Evolutionary conservation across 768 basidiomycete species (phyloP), one percentile per base, ranked within the genome.

Genomic region (Phlebiopsis flavidoalba): DNA sequence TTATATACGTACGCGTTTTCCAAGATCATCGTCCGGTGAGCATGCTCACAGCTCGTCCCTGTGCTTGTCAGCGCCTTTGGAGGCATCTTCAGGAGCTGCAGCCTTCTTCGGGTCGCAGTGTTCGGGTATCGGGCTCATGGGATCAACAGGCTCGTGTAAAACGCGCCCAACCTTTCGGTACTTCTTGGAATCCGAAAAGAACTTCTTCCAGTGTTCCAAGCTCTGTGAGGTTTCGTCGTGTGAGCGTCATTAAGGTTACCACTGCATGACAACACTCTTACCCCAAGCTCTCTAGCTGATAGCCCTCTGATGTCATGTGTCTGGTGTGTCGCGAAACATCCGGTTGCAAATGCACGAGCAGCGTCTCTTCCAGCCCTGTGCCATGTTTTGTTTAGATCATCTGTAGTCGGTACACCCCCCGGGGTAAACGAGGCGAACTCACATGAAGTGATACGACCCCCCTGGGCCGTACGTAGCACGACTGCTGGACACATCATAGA

Each of bases 291-390:
- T 61, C 76, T 72, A 55, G 88, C 84, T 37, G 78, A 80, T 65
- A 98, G 73, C 15, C 89, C 96, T 63, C 95, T 87, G 62, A 89
- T 77, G 75, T 98, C 95, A 75, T 97, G 89, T 43, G 95, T 98
- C 49, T 85, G 83, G 74, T 98, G 95, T 4, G 84, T 84, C 66
- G 85, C 81, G 78, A 98, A 97, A 72, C 95, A 98, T 10, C 95
- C 95, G 2, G 95, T 98, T 49, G 83, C 92, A 73, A 93, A 98
- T 0, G 95, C 89, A 65, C 95, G 79, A 26, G 92, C 90, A n/a
- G 92, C 93, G 72, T 98, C 95, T 56, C 81, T 74, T 12, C 95
- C 95, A 64, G 92, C 87, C 74, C 91, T 82, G 65, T 40, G 62
- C 59, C 53, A 49, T 46, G 63, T 64, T 15, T 53, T 17, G 22